These are phyloP conservation scores for Trichophyton mentagrophytes DNA, from an alignment of 2,329 filamentous ascomycete species.

Conservation along the genomic window DNA sequence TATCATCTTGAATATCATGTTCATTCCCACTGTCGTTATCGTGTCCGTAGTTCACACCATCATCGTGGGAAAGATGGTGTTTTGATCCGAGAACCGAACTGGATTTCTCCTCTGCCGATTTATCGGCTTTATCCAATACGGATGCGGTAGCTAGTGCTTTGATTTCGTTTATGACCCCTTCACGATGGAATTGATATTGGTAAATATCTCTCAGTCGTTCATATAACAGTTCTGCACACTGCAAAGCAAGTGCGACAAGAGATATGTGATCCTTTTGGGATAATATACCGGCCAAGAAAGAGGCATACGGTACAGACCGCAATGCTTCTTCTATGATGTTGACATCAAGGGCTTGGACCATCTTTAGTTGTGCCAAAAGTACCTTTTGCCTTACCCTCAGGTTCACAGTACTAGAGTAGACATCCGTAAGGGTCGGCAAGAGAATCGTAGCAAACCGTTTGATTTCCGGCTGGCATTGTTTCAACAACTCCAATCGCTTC, in stretches of 20 bases:
- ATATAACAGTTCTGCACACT: conserved; percentile 78
- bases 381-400: conserved; percentile 90
- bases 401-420: conserved; percentile 96
- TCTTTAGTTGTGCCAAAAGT: conserved; percentile 87
- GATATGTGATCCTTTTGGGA: conserved; percentile 88
- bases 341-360: conserved; percentile 88
- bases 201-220: conserved; percentile 78
- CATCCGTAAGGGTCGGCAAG: conserved; percentile 87
- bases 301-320: conserved; percentile 82
- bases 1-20: conserved; percentile 14
- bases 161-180: conserved; percentile 89
- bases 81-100: conserved; percentile 9
- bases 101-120: background rate
- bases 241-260: conserved; percentile 72
- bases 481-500: conserved; percentile 67
- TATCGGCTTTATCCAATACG: conserved; percentile 13
- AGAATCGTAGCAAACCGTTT: conserved; percentile 86
- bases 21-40: conserved; percentile 20
- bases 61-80: conserved; percentile 9
- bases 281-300: conserved; percentile 85
- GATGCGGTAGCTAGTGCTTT: conserved; percentile 54
- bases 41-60: conserved; percentile 14
- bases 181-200: conserved; percentile 90
- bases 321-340: conserved; percentile 74
- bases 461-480: conserved; percentile 73